Percentiles rank a stretch among this genome's conserved stretches.
phyloP scores from a whole-genome alignment of 2,329 filamentous ascomycete species.

The Xenosphaeropsis pyriputrescens region DNA sequence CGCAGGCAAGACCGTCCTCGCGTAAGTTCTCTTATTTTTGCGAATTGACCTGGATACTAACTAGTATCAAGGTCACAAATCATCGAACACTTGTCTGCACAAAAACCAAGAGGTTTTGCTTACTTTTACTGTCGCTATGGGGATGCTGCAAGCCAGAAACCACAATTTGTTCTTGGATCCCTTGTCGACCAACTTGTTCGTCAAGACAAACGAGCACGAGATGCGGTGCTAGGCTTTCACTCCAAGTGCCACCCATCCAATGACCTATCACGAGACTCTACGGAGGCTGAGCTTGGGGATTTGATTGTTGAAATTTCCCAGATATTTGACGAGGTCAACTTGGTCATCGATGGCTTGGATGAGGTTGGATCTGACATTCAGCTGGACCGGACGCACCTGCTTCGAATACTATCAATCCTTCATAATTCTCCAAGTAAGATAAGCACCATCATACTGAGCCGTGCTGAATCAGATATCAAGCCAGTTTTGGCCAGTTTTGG shows the following conservation, averaged over 20 bases:
- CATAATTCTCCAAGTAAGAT: not conserved
- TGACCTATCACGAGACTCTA: not conserved
- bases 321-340: not conserved
- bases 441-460: not conserved
- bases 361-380: not conserved
- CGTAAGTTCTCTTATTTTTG: not conserved
- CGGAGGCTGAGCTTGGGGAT: not conserved
- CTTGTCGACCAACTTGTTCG: not conserved
- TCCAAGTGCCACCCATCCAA: not conserved
- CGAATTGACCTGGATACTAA: too few species aligned
- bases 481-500: not conserved
- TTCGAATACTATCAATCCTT: not conserved
- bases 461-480: not conserved
- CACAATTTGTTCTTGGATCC: not conserved
- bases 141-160: not conserved
- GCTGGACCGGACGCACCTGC: not conserved
- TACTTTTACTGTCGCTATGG: not conserved
- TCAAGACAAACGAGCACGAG: not conserved
- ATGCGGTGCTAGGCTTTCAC: not conserved
- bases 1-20: not conserved
- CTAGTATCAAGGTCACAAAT: not conserved
- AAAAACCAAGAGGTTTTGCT: not conserved
- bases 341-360: constrained; percentile 1
- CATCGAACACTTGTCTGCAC: not conserved
- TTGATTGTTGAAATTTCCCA: not conserved